These are phyloP conservation scores for Cryptosporidium ubiquitum DNA, from an alignment of 169 alveolate genomes.

Conservation along the genomic window DNA sequence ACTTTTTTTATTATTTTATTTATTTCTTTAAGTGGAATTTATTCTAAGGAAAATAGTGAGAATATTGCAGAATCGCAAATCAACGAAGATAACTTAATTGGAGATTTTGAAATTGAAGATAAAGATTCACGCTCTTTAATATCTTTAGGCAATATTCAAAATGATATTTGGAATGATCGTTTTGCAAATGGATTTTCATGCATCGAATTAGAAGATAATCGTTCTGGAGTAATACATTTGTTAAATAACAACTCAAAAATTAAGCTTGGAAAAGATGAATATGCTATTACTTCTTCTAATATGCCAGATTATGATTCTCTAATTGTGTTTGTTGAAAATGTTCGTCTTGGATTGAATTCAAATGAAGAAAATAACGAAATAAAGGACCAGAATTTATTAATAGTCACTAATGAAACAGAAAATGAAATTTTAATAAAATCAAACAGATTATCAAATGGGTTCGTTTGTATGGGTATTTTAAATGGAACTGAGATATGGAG, in stretches of 20 bases:
- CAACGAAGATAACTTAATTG: neutral
- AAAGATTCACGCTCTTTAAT: conserved; percentile 7
- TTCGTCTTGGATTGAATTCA: neutral
- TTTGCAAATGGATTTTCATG: conserved; percentile 55
- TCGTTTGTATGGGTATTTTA: conserved; percentile 42
- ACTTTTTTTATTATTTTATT: neutral
- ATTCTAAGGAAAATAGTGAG: neutral
- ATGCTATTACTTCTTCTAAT: neutral
- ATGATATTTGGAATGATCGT: conserved; percentile 30
- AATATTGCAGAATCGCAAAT: conserved; percentile 11
- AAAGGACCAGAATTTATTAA: neutral
- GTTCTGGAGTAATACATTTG: conserved; percentile 16
- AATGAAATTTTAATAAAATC: conserved; percentile 42
- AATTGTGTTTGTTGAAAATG: conserved; percentile 20
- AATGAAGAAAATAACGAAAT: neutral
- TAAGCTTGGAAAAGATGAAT: neutral
- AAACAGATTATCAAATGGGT: conserved; percentile 8
- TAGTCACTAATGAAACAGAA: conserved; percentile 20
- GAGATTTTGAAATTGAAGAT: neutral
- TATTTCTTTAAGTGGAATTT: neutral
- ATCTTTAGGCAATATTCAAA: conserved; percentile 33
- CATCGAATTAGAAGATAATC: neutral
- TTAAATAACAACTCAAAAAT: conserved; percentile 3
- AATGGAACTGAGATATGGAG: conserved; percentile 69
- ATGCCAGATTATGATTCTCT: conserved; percentile 45